Percentiles rank a stretch among this genome's conserved stretches.
These are phyloP conservation scores for Andrographis paniculata DNA, from an alignment of 305 asterid species.

Conservation along the genomic window DNA sequence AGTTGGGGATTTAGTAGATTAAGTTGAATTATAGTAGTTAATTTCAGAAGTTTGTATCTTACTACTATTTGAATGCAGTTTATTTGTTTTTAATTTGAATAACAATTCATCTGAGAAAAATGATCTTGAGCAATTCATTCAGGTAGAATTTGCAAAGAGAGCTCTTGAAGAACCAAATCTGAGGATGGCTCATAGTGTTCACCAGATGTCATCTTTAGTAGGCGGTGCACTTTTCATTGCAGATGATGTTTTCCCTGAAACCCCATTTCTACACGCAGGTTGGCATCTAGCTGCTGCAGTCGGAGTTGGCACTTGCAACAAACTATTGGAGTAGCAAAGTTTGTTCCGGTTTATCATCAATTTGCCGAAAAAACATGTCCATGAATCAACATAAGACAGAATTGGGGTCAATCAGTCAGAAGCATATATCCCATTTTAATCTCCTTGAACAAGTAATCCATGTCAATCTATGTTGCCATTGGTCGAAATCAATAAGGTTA, in stretches of 20 bases:
- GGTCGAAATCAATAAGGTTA: not conserved
- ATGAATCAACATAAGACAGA: not conserved
- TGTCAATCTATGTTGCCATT: conserved; percentile 2
- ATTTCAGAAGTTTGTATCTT: not conserved
- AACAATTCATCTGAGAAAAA: not conserved
- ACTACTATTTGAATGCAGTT: not conserved
- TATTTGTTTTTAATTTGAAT: conserved; percentile 1
- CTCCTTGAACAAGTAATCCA: not conserved
- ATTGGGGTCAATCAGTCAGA: not conserved
- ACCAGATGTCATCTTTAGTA: conserved; percentile 65
- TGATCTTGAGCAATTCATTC: conserved; percentile 13
- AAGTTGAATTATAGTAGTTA: no score
- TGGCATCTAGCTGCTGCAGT: conserved; percentile 98
- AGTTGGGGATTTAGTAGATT: no score
- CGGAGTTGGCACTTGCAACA: conserved; percentile 88
- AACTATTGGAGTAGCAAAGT: conserved; percentile 44
- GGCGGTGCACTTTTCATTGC: conserved; percentile 83
- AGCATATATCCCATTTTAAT: not conserved
- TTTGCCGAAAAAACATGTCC: conserved; percentile 43
- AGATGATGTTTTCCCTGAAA: conserved; percentile 62
- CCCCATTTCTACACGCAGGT: conserved; percentile 84
- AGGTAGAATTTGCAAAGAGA: conserved; percentile 86
- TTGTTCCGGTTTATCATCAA: conserved; percentile 16
- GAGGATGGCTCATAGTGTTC: conserved; percentile 61
- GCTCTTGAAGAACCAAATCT: conserved; percentile 73